Evolutionary conservation across 192 early-diverging fungal genomes (phyloP).

Genomic region (Coemansia sp.): DNA sequence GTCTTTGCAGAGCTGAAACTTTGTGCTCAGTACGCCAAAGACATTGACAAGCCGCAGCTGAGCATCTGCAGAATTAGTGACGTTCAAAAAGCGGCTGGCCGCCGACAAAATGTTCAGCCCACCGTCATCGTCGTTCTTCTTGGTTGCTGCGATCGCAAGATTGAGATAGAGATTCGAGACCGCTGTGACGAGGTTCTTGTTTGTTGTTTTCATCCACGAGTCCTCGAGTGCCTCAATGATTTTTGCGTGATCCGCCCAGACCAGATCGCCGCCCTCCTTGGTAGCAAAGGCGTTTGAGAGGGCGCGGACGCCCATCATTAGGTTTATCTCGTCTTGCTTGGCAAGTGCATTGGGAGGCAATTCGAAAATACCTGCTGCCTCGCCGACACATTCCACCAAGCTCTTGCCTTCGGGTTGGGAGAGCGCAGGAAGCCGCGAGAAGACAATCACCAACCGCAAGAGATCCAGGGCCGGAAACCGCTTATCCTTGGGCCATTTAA

Average conservation of each 20-base stretch:
- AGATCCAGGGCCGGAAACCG: slow-evolving; percentile 87
- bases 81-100: slow-evolving; percentile 28
- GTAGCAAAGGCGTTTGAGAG: slow-evolving; percentile 73
- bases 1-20: slow-evolving; percentile 53
- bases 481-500: slow-evolving; percentile 66
- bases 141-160: slow-evolving; percentile 27
- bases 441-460: slow-evolving; percentile 67
- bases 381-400: slow-evolving; percentile 43
- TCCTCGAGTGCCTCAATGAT: slow-evolving; percentile 36
- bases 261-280: slow-evolving; percentile 35
- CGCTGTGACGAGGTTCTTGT: slow-evolving; percentile 37
- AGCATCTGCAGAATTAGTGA: slow-evolving; percentile 27
- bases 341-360: slow-evolving; percentile 11
- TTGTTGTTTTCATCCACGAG: slow-evolving; percentile 19
- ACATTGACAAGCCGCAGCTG: slow-evolving; percentile 42
- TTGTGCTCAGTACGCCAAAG: slow-evolving; percentile 43
- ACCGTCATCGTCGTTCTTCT: slow-evolving; percentile 31
- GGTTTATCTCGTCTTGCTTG: slow-evolving; percentile 64
- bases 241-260: slow-evolving; percentile 35
- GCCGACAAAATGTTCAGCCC: slow-evolving; percentile 38
- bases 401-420: slow-evolving; percentile 53
- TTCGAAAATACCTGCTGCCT: slow-evolving; percentile 35
- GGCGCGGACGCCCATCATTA: slow-evolving; percentile 74
- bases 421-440: slow-evolving; percentile 37
- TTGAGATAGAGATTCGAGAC: slow-evolving; percentile 36